Evolutionary conservation across 441 rosid genomes (phyloP).

Genomic region (Populus hybrid): DNA sequence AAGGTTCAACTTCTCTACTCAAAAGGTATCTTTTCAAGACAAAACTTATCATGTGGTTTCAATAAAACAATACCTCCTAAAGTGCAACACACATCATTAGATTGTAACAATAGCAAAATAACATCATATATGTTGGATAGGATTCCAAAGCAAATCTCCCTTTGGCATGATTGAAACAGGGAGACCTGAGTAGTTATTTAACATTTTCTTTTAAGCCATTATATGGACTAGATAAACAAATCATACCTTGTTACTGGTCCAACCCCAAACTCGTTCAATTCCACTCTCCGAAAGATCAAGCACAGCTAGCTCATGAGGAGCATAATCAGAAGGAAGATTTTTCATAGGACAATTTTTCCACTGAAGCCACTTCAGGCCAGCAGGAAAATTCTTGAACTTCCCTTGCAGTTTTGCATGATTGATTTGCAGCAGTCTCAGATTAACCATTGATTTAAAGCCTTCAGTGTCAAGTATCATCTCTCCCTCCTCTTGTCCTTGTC

Average conservation of each 20-base stretch:
- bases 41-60: too few species aligned
- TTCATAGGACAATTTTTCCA: slow-evolving; percentile 60
- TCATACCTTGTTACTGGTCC: slow-evolving; percentile 28
- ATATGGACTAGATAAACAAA: neutral
- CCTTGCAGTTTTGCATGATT: slow-evolving; percentile 52
- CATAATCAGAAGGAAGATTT: slow-evolving; percentile 42
- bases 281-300: slow-evolving; percentile 66
- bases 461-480: slow-evolving; percentile 29
- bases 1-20: too few species aligned
- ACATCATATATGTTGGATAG: too few species aligned
- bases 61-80: too few species aligned
- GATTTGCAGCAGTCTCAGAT: slow-evolving; percentile 59
- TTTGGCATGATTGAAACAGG: neutral
- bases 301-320: slow-evolving; percentile 41
- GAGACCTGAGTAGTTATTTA: neutral
- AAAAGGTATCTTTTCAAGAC: too few species aligned
- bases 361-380: slow-evolving; percentile 59
- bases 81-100: too few species aligned
- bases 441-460: slow-evolving; percentile 39
- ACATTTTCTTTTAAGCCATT: neutral
- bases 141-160: neutral
- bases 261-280: slow-evolving; percentile 30
- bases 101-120: too few species aligned
- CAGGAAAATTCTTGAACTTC: slow-evolving; percentile 39
- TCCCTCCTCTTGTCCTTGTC: slow-evolving; percentile 6